These are phyloP conservation scores for Dioszegia hungarica DNA, from an alignment of 768 basidiomycete genomes.

Conservation along the genomic window DNA sequence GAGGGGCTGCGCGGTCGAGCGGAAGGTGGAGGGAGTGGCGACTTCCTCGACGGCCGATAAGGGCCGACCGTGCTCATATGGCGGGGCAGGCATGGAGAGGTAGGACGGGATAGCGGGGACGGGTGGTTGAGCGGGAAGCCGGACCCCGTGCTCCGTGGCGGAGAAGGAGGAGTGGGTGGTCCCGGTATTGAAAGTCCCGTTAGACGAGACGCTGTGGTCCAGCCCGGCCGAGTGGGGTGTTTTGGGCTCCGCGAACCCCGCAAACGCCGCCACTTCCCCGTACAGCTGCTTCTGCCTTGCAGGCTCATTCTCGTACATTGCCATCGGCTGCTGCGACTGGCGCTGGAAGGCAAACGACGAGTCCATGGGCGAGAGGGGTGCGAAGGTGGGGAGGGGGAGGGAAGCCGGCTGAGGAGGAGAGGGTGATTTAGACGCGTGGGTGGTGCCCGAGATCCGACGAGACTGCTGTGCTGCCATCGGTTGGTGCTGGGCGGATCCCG, in stretches of 20 bases:
- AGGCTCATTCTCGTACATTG: constrained; percentile 29
- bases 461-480: background rate
- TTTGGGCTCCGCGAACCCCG: constrained; percentile 33
- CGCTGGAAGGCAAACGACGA: constrained; percentile 16
- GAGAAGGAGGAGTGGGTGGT: constrained; percentile 21
- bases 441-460: background rate
- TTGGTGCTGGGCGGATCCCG: constrained; percentile 1
- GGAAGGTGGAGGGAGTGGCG: constrained; percentile 27
- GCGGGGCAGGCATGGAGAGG: constrained; percentile 1
- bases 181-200: background rate
- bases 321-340: constrained; percentile 24
- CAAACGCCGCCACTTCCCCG: constrained; percentile 29
- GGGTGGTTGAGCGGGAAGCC: constrained; percentile 17
- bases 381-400: constrained; percentile 24
- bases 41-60: constrained; percentile 37
- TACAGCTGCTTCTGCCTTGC: constrained; percentile 34
- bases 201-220: constrained; percentile 8
- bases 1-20: background rate
- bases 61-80: constrained; percentile 40
- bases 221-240: constrained; percentile 26
- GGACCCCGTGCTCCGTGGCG: constrained; percentile 17
- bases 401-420: constrained; percentile 1
- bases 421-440: background rate
- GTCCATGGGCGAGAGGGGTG: constrained; percentile 29
- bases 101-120: constrained; percentile 15